These are phyloP conservation scores for Dendrobium nobile DNA, from an alignment of 106 monocot genomes.

Conservation along the genomic window DNA sequence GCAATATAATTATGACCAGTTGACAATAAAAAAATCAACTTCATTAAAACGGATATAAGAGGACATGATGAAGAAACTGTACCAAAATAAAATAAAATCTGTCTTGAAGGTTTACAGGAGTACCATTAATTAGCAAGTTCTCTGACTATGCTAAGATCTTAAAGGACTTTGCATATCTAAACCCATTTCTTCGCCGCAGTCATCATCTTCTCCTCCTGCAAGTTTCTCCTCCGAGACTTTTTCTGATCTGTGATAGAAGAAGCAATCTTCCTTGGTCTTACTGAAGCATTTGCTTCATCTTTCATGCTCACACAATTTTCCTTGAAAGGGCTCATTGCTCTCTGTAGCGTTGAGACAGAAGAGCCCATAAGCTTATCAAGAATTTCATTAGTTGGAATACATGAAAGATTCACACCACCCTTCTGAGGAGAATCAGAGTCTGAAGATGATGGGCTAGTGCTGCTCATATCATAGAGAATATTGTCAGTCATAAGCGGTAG, in stretches of 20 bases:
- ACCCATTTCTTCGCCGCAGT: constrained; percentile 27
- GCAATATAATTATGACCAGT: too few relatives aligned
- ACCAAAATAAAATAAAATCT: too few relatives aligned
- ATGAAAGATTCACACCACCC: background rate
- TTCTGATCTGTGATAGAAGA: constrained; percentile 24
- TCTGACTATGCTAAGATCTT: background rate
- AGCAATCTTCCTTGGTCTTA: constrained; percentile 13
- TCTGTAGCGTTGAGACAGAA: constrained; percentile 6
- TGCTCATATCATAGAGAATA: constrained; percentile 59
- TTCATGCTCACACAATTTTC: constrained; percentile 11
- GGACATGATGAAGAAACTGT: too few relatives aligned
- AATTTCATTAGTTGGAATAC: background rate
- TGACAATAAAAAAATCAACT: too few relatives aligned
- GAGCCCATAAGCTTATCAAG: background rate
- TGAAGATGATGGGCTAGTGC: constrained; percentile 34
- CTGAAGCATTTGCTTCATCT: constrained; percentile 4
- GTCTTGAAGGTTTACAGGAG: too few relatives aligned
- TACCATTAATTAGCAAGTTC: background rate
- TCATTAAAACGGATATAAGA: too few relatives aligned
- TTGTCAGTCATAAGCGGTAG: constrained; percentile 37
- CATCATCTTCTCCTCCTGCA: constrained; percentile 19
- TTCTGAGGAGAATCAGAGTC: constrained; percentile 34
- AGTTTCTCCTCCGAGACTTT: constrained; percentile 17
- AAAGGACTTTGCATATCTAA: constrained; percentile 13
- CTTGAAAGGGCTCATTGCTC: constrained; percentile 15